Conservation (phyloP, 31 red algal species). For the Porphyra umbilicalis region DNA sequence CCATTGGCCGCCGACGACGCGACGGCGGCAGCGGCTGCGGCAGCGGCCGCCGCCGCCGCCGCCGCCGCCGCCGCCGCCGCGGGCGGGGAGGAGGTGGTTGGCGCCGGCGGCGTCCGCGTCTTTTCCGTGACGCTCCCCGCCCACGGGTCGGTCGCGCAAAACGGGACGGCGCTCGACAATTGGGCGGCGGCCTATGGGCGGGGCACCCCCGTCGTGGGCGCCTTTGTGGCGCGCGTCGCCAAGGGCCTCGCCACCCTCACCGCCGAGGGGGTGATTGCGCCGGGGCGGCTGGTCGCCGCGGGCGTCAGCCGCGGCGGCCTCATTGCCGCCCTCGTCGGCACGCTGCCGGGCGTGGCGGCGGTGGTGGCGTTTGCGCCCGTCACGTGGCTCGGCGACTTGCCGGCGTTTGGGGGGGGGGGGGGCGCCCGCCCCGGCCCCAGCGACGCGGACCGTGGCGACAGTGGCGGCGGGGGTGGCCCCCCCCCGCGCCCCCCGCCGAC, state of each 20-base stretch:
- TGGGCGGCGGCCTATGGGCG: conserved; percentile 43
- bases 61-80: not conserved
- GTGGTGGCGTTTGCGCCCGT: conserved; percentile 54
- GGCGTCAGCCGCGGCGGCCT: conserved; percentile 63
- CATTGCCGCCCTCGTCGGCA: conserved; percentile 25
- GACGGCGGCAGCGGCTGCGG: not conserved
- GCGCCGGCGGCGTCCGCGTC: conserved; percentile 12
- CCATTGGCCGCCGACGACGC: too few species aligned
- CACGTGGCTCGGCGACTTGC: conserved; percentile 32
- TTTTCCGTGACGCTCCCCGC: conserved; percentile 53
- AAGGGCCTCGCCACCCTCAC: conserved; percentile 21
- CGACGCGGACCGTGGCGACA: not conserved
- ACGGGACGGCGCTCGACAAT: conserved; percentile 25
- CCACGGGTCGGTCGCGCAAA: conserved; percentile 31
- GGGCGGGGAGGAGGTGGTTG: not conserved
- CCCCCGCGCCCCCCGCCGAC: too few species aligned
- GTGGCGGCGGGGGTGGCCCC: not conserved
- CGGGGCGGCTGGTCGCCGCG: conserved; percentile 11
- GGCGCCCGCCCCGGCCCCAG: not conserved
- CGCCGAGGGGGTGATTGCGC: conserved; percentile 3
- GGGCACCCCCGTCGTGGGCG: conserved; percentile 32
- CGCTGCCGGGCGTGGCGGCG: conserved; percentile 8
- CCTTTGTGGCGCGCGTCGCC: conserved; percentile 30
- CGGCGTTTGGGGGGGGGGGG: conserved; percentile 16
- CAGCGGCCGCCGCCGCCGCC: not conserved